These are phyloP conservation scores for Alternaria hordeiaustralica DNA, from an alignment of 2,329 filamentous ascomycete genomes.

Conservation along the genomic window DNA sequence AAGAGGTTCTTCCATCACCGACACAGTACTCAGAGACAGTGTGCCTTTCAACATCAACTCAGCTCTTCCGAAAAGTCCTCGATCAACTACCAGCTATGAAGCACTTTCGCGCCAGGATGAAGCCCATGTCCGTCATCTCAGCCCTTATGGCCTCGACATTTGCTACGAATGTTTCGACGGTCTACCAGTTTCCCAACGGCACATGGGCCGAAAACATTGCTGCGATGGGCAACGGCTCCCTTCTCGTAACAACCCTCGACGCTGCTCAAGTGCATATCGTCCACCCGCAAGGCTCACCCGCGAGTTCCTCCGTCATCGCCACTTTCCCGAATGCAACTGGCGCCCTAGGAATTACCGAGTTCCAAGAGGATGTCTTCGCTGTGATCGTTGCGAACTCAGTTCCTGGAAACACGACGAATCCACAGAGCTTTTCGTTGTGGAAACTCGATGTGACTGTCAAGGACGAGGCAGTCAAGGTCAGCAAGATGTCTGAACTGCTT, in stretches of 20 bases:
- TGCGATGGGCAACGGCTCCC: conserved; percentile 44
- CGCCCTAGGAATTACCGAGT: conserved; percentile 49
- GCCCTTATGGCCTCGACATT: neutral
- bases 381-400: conserved; percentile 32
- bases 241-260: conserved; percentile 45
- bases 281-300: conserved; percentile 32
- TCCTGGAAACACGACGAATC: neutral
- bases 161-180: conserved; percentile 7
- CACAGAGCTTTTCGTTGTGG: conserved; percentile 24
- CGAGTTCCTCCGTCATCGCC: conserved; percentile 30
- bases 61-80: neutral
- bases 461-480: neutral
- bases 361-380: conserved; percentile 42
- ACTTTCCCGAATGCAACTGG: conserved; percentile 31
- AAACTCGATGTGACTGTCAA: conserved; percentile 18
- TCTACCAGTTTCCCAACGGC: conserved; percentile 35
- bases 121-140: neutral
- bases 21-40: neutral
- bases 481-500: conserved; percentile 24
- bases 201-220: conserved; percentile 50
- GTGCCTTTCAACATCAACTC: neutral
- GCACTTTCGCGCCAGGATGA: neutral
- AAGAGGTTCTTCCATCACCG: neutral
- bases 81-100: neutral
- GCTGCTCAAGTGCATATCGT: conserved; percentile 44